Evolutionary conservation across 2,329 filamentous ascomycete genomes (phyloP).

Genomic region (Elsinoe australis): DNA sequence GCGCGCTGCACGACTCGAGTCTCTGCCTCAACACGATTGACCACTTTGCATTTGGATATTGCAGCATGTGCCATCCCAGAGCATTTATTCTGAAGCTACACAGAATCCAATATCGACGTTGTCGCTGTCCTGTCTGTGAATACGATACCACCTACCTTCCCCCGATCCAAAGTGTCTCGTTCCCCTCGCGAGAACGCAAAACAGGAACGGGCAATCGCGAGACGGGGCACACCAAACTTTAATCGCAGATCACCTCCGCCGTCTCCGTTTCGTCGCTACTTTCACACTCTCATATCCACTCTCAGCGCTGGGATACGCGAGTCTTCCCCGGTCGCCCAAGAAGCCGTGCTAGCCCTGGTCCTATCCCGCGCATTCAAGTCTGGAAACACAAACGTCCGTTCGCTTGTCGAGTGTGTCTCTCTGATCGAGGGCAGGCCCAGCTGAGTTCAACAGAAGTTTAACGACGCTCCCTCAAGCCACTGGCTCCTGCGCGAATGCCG

Average conservation of each 20-base stretch:
- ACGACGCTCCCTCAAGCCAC: background rate
- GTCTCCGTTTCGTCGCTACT: background rate
- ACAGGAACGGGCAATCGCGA: conserved; percentile 14
- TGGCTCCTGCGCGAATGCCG: background rate
- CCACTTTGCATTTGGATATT: background rate
- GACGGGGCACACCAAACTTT: conserved; percentile 5
- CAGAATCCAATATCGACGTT: conserved; percentile 4
- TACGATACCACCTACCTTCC: background rate
- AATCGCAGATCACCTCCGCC: conserved; percentile 3
- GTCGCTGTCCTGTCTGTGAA: background rate
- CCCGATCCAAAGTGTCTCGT: background rate
- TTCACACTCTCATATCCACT: too few species aligned
- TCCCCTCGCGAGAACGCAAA: conserved; percentile 11
- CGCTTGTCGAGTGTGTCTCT: background rate
- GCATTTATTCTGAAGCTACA: background rate
- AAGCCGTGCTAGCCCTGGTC: too few species aligned
- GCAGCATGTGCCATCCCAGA: too few species aligned
- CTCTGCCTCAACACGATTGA: background rate
- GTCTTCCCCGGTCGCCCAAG: background rate
- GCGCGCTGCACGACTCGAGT: background rate
- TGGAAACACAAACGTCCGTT: background rate
- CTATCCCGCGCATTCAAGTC: too few species aligned
- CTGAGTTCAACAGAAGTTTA: background rate
- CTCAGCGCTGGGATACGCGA: background rate
- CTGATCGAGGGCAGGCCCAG: too few species aligned